Evolutionary conservation across 2,329 filamentous ascomycete genomes (phyloP).

Genomic region (Aspergillus sclerotialis): DNA sequence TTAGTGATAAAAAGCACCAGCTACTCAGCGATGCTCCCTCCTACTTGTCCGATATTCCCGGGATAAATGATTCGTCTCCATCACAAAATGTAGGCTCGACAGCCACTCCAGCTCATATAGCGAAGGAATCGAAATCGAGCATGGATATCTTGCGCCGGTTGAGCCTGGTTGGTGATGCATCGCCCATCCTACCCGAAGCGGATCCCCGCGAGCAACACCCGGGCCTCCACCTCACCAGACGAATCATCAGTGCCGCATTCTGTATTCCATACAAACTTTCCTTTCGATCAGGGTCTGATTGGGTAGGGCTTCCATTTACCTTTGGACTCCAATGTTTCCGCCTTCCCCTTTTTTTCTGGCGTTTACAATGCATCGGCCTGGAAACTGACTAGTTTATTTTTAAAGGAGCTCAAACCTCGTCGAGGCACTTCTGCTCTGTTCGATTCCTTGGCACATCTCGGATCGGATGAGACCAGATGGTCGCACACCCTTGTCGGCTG

Average conservation of each 20-base stretch:
- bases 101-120: slow-evolving; percentile 34
- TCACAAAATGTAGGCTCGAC: slow-evolving; percentile 13
- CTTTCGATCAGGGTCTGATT: slow-evolving; percentile 47
- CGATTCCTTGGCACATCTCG: slow-evolving; percentile 82
- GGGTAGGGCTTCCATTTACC: slow-evolving; percentile 37
- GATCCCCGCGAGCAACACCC: slow-evolving; percentile 52
- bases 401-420: slow-evolving; percentile 65
- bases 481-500: slow-evolving; percentile 89
- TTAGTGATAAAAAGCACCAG: slow-evolving; percentile 14
- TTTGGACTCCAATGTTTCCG: slow-evolving; percentile 1
- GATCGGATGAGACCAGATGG: slow-evolving; percentile 77
- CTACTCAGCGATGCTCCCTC: slow-evolving; percentile 17
- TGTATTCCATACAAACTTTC: slow-evolving; percentile 56
- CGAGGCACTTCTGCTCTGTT: slow-evolving; percentile 87
- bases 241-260: slow-evolving; percentile 58
- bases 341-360: too few species aligned
- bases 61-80: slow-evolving; percentile 11
- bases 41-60: slow-evolving; percentile 22
- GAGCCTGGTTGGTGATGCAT: slow-evolving; percentile 37
- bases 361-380: neutral
- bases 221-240: slow-evolving; percentile 52
- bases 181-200: slow-evolving; percentile 38
- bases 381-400: slow-evolving; percentile 2
- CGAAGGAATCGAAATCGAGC: slow-evolving; percentile 39
- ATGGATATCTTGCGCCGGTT: slow-evolving; percentile 49